Evolutionary conservation across 176 grass and related monocot species (phyloP).

Genomic region (Dendrocalamus sinicus): DNA sequence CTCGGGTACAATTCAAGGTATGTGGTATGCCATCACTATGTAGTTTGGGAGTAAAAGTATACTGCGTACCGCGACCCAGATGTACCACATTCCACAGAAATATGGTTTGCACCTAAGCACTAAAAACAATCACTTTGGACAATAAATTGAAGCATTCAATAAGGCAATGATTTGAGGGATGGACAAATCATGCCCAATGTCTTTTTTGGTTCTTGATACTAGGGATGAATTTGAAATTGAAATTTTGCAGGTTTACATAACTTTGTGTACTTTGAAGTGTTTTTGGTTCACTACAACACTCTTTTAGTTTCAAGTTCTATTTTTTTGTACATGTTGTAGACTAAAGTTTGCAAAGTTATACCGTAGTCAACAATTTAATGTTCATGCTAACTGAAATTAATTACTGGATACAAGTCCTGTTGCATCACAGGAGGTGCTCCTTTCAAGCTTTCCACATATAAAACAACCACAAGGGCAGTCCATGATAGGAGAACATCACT

Average conservation of each 20-base stretch:
- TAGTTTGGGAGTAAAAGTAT: slow-evolving; percentile 3
- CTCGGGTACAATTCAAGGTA: background rate
- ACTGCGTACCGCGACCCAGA: background rate
- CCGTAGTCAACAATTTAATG: background rate
- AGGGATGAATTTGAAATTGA: background rate
- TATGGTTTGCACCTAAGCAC: background rate
- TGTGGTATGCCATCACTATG: background rate
- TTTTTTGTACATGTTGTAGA: background rate
- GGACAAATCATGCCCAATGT: background rate
- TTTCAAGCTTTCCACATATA: background rate
- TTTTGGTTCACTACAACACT: background rate
- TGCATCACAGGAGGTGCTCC: background rate
- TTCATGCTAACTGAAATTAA: background rate
- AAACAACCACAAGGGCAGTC: background rate
- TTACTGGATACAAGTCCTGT: slow-evolving; percentile 6
- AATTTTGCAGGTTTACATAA: too few species aligned
- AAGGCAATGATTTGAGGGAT: background rate
- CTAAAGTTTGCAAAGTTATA: slow-evolving; percentile 14
- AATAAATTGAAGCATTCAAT: background rate
- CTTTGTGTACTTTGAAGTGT: background rate
- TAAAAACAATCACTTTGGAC: slow-evolving; percentile 4
- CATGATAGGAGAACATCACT: background rate
- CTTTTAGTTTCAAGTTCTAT: background rate
- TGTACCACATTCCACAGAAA: background rate
- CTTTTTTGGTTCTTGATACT: background rate